Evolutionary conservation across 345 rosid species (phyloP), one percentile per base, ranked within the genome.

Genomic region (Syzygium grande): DNA sequence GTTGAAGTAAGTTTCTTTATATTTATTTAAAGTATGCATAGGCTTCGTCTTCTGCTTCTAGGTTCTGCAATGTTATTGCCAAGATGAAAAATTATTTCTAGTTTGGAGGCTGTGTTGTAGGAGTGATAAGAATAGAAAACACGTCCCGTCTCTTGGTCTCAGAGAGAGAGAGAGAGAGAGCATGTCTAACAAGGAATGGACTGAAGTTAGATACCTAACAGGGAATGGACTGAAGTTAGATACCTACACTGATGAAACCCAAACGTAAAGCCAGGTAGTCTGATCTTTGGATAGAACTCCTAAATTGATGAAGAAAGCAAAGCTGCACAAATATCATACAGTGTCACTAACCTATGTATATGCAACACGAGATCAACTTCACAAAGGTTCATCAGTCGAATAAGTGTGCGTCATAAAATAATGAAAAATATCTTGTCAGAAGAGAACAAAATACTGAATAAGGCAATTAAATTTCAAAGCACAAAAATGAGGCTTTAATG

Each of bases 191-290:
- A 84, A 87, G 53, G 65, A 38, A 84, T 21, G 13, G 89, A 49
- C 27, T 58, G 59, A 34, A 73, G 87, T 52, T 51, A 86, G 92
- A 84, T 88, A 94, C 98, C 73, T 91, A 55, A 22, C 9, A 84
- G 86, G 53, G 65, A 38, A 84, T 21, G 13, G 89, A 49, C 27
- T 58, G 59, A 34, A 73, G 87, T 52, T 51, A 86, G 92, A 84
- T 88, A 94, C 98, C 73, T 91, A 97, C 97, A 1, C 95, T 94
- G 93, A 97, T 92, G 94, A 95, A 95, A 86, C 98, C 98, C 87
- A 94, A 88, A 55, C 98, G 95, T 86, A 97, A 92, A 6, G 99
- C 99, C 86, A 95, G 92, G 93, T 95, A 97, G 87, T 97, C 99
- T 77, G 99, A 95, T 89, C 93, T 97, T 87, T 87, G 91, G 87